Evolutionary conservation across 2,329 filamentous ascomycete species (phyloP).

Genomic region (Arthrinium phaeospermum): DNA sequence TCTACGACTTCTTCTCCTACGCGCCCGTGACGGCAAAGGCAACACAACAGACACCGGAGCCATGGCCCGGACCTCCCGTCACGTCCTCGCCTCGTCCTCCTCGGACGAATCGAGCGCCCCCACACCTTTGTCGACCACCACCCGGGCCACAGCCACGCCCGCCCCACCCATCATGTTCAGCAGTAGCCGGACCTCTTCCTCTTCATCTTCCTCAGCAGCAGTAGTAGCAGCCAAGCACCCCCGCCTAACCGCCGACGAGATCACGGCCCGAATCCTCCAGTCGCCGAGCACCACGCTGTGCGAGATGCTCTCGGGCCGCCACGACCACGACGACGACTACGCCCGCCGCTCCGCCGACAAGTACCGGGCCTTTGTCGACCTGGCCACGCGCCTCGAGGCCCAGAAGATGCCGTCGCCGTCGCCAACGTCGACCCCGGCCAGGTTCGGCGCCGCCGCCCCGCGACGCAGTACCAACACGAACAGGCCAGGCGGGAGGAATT

Average conservation of each 20-base stretch:
- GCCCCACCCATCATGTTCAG: not conserved
- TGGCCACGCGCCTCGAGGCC: conserved; percentile 18
- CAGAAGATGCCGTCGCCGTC: conserved; percentile 13
- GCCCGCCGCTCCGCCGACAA: conserved; percentile 17
- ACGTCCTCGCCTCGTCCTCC: not conserved
- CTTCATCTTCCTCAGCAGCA: not conserved
- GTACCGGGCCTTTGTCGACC: conserved; percentile 19
- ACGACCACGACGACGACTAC: conserved; percentile 18
- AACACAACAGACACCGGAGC: not conserved
- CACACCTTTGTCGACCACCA: not conserved
- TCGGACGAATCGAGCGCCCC: not conserved
- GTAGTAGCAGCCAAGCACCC: not conserved
- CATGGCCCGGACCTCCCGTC: not conserved
- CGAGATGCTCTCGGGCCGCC: conserved; percentile 17
- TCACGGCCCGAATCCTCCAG: conserved; percentile 8
- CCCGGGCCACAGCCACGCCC: not conserved
- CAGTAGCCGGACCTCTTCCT: not conserved
- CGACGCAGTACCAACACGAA: not conserved
- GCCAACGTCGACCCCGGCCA: no score
- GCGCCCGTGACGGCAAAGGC: conserved; percentile 5
- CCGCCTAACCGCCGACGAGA: conserved; percentile 17
- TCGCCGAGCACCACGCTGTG: conserved; percentile 21
- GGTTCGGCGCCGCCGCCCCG: not conserved
- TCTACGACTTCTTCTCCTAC: conserved; percentile 13
- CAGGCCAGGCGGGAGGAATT: conserved; percentile 12